Percentiles rank a stretch among this genome's conserved stretches.
These are phyloP conservation scores for Yamadazyma kitorensis DNA, from an alignment of 805 yeast genomes.

Conservation along the genomic window DNA sequence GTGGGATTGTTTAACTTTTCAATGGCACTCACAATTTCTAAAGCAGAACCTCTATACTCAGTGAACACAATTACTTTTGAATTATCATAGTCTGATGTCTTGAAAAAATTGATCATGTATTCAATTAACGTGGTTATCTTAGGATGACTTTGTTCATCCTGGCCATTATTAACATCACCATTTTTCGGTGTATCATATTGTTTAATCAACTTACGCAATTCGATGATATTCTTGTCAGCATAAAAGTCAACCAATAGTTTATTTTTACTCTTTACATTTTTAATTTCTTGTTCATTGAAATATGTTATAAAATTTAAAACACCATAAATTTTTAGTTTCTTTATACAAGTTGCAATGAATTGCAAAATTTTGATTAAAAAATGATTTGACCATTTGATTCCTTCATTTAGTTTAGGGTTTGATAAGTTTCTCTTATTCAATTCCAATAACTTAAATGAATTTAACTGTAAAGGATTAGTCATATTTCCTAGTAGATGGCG, in stretches of 20 bases:
- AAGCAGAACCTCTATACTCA: conserved; percentile 84
- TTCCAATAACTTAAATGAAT: conserved; percentile 69
- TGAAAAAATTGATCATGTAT: conserved; percentile 42
- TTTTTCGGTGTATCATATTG: not conserved
- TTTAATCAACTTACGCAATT: conserved; percentile 41
- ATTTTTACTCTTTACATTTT: conserved; percentile 57
- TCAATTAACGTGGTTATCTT: conserved; percentile 59
- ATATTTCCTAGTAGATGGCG: conserved; percentile 56
- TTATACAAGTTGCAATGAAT: conserved; percentile 68
- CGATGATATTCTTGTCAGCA: conserved; percentile 35
- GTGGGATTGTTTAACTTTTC: conserved; percentile 31
- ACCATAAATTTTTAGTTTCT: conserved; percentile 78
- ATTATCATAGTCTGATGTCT: conserved; percentile 35
- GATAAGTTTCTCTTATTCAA: conserved; percentile 56
- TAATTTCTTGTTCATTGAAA: conserved; percentile 57
- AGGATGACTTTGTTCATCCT: conserved; percentile 46
- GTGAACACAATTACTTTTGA: conserved; percentile 86
- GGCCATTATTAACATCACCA: conserved; percentile 2
- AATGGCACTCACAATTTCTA: conserved; percentile 71
- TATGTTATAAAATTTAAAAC: conserved; percentile 70
- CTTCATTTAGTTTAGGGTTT: conserved; percentile 59
- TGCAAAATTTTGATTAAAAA: conserved; percentile 61
- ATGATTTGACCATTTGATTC: conserved; percentile 69
- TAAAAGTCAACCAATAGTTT: conserved; percentile 62
- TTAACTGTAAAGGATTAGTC: conserved; percentile 63